Evolutionary conservation across 176 grass and related monocot species (phyloP).

Genomic region (Puccinellia tenuiflora): DNA sequence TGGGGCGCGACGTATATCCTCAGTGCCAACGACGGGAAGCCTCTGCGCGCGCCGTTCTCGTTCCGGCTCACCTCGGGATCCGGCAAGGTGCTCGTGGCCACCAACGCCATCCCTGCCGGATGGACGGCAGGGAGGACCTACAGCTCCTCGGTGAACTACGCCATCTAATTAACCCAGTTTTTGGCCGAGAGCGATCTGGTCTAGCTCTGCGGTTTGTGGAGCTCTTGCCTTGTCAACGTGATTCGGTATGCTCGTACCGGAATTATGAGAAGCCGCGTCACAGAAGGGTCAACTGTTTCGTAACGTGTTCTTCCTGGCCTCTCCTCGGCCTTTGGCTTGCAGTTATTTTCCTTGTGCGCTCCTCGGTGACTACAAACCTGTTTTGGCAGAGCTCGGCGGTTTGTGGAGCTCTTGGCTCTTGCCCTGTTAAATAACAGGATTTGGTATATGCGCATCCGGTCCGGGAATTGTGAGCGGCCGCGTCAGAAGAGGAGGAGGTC

Average conservation of each 20-base stretch:
- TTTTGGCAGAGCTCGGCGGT: not conserved
- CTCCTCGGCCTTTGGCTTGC: not conserved
- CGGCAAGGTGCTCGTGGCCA: slow-evolving; percentile 41
- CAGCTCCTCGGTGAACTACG: slow-evolving; percentile 28
- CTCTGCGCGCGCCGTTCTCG: slow-evolving; percentile 45
- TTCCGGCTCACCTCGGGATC: slow-evolving; percentile 51
- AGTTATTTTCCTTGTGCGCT: not conserved
- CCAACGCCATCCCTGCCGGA: slow-evolving; percentile 49
- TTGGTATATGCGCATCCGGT: slow-evolving; percentile 20
- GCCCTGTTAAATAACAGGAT: not conserved
- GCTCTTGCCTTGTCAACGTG: not conserved
- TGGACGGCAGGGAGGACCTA: slow-evolving; percentile 33
- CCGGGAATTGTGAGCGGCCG: slow-evolving; percentile 32
- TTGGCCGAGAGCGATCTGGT: not conserved
- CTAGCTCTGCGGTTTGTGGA: not conserved
- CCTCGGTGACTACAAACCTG: slow-evolving; percentile 26
- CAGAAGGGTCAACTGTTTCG: not conserved
- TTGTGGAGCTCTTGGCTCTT: not conserved
- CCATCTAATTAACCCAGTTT: not conserved
- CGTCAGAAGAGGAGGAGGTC: slow-evolving; percentile 28
- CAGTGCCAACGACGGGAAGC: slow-evolving; percentile 44
- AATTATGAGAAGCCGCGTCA: slow-evolving; percentile 15
- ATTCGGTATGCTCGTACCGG: slow-evolving; percentile 19
- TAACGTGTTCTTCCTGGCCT: not conserved
- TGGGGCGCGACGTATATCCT: slow-evolving; percentile 71